Percentiles rank a stretch among this genome's conserved stretches.
Conservation (phyloP, 495 filamentous ascomycete genomes). For the Aspergillus nanangensis region DNA sequence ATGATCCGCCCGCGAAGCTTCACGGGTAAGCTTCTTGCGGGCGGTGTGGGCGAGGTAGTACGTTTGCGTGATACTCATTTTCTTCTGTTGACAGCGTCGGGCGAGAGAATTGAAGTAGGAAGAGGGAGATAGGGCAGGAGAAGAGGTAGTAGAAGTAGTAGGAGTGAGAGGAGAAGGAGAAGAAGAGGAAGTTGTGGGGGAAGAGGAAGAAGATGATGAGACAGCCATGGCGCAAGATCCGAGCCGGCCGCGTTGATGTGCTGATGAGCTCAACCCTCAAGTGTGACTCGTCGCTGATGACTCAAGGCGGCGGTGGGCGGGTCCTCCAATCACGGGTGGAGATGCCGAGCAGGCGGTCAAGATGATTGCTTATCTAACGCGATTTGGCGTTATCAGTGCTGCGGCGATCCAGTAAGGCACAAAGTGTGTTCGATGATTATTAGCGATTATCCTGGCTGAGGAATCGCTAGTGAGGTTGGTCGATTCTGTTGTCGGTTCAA, state of each 20-base stretch:
- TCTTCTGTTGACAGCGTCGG: slow-evolving; percentile 54
- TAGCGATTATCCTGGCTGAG: too few species aligned
- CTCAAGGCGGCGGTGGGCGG: slow-evolving; percentile 12
- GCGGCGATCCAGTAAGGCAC: too few species aligned
- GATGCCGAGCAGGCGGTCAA: slow-evolving; percentile 23
- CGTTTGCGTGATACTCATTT: slow-evolving; percentile 95
- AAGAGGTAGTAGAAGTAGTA: slow-evolving; percentile 5
- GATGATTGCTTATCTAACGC: slow-evolving; percentile 1
- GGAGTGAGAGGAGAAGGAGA: slow-evolving; percentile 9
- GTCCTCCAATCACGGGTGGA: slow-evolving; percentile 21
- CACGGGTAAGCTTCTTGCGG: slow-evolving; percentile 86
- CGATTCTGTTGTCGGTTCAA: too few species aligned
- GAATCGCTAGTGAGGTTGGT: too few species aligned
- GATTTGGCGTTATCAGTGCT: too few species aligned
- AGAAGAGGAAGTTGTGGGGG: slow-evolving; percentile 20
- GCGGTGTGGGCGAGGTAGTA: slow-evolving; percentile 97
- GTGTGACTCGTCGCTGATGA: slow-evolving; percentile 27
- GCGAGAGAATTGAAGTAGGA: slow-evolving; percentile 33
- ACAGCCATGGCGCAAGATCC: slow-evolving; percentile 19
- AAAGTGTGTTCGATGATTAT: too few species aligned
- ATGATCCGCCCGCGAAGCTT: slow-evolving; percentile 87
- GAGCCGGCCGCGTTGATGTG: slow-evolving; percentile 19
- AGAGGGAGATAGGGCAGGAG: slow-evolving; percentile 13
- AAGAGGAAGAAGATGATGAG: too few species aligned
- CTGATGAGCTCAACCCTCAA: slow-evolving; percentile 23